A percentile compares a stretch with the other conserved stretches of the same genome.
Evolutionary conservation across 306 rosid species (phyloP).

Genomic region (Cercis canadensis): DNA sequence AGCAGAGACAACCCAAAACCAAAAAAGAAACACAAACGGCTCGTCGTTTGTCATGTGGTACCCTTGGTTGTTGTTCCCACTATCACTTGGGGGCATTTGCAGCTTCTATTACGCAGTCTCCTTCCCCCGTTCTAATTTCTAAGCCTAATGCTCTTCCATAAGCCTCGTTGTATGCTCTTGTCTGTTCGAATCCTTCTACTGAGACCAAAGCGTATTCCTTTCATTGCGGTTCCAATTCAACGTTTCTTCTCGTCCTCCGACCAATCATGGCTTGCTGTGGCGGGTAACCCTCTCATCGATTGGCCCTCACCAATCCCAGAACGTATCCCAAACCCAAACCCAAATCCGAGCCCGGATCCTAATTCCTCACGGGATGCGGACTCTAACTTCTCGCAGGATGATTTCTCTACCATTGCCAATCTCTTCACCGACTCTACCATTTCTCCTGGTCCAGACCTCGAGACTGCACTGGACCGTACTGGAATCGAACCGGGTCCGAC

Average conservation of each 20-base stretch:
- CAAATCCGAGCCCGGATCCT: not conserved
- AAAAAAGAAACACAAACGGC: not conserved
- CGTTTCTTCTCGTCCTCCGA: not conserved
- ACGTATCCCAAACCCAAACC: conserved; percentile 30
- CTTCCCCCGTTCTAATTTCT: conserved; percentile 1
- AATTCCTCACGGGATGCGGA: not conserved
- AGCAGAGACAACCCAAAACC: no score
- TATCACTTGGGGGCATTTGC: not conserved
- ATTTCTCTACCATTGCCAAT: conserved; percentile 54
- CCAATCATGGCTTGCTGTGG: conserved; percentile 62
- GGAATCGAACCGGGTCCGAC: conserved; percentile 57
- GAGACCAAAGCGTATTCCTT: conserved; percentile 39
- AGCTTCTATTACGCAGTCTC: not conserved
- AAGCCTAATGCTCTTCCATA: conserved; percentile 37
- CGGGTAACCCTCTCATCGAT: conserved; percentile 62
- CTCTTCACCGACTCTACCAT: conserved; percentile 56
- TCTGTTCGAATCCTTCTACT: conserved; percentile 23
- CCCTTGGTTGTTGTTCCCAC: no score
- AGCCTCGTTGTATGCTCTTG: conserved; percentile 26
- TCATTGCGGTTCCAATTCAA: not conserved
- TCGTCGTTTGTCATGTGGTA: no score
- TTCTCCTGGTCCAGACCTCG: conserved; percentile 60
- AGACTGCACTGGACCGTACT: conserved; percentile 55
- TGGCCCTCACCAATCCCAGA: conserved; percentile 52
- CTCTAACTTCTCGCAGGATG: conserved; percentile 32